These are phyloP conservation scores for Solanum paucissectum DNA, from an alignment of 257 asterid species.

Conservation along the genomic window DNA sequence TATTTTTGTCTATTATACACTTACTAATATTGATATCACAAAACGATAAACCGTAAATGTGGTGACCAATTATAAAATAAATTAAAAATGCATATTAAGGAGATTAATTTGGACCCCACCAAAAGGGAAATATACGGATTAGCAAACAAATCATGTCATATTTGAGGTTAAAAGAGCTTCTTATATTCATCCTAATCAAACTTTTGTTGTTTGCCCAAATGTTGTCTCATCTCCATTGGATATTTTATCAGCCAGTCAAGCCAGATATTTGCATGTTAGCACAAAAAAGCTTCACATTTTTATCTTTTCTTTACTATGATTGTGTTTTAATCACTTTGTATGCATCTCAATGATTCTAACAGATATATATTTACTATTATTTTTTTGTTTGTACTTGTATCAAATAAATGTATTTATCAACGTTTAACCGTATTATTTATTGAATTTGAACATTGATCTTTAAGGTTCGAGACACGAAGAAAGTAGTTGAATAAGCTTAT, in stretches of 20 bases:
- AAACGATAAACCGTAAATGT: not conserved
- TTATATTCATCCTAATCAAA: constrained; percentile 10
- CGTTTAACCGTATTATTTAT: rapidly evolving
- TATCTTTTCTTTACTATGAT: not conserved
- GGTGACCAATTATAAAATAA: not conserved
- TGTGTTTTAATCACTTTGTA: not conserved
- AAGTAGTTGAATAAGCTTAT: not conserved
- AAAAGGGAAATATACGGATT: not conserved
- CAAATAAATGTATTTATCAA: not conserved
- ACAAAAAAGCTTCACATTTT: not conserved
- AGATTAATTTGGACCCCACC: not conserved
- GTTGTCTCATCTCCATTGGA: not conserved
- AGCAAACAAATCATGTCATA: constrained; percentile 5
- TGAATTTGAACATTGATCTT: not conserved
- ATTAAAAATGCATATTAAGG: not conserved
- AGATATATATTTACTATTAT: not conserved
- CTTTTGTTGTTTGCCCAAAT: not conserved
- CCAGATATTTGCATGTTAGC: not conserved
- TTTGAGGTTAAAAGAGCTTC: not conserved
- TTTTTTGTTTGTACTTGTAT: not conserved
- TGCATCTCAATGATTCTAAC: not conserved
- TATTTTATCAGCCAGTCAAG: not conserved
- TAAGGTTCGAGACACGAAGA: not conserved
- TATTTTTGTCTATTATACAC: not conserved
- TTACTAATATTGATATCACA: not conserved